Evolutionary conservation across 331 rosid genomes (phyloP), one percentile per base, ranked within the genome.

Genomic region (Cucumis variabilis): DNA sequence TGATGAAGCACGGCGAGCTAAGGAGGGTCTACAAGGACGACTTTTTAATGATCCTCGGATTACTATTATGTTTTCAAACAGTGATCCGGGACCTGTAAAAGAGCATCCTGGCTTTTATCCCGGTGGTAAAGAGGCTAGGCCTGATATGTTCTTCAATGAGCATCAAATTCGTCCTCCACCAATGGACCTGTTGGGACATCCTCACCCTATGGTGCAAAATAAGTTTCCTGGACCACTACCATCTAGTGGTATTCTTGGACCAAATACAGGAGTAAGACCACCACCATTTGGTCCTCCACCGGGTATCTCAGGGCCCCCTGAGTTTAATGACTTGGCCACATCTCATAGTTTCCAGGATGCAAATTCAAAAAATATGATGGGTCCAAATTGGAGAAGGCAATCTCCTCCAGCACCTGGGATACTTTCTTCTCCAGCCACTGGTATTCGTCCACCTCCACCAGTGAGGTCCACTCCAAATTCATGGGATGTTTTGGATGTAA

Each of bases 1-100:
- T 60, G 98, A 94, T 82, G 98, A 96, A 90, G 98, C 98, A 70
- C 89, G 91, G 27, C 97, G 96, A 60, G 98, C 98, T n/a, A 93
- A 94, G 90, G 98, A 96, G 89, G 97, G 98, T 41, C 93, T 96
- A 88, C 96, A 94, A 89, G 98, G 98, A 55, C 91, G 92, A 55
- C 96, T 94, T 88, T 94, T 96, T 87, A 96, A 95, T 85, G 98
- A 96, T 87, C 96, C 98, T 88, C 94, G 95, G 85, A 94, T 94
- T 86, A 89, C 91, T 13, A 93, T 96, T 69, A 94, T 92, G 98
- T 96, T 91, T 88, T 94, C 96, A 25, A 94, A 93, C 91, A 93
- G 94, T 90, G 98, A 91, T 20, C 85, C 90, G 83, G 92, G 92
- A 85, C 95, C 96, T 78, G 92, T 94, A 79, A 93, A 91, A 75